phyloP scores from a whole-genome alignment of 208 protist species.

The Acanthamoeba rhysodes region DNA sequence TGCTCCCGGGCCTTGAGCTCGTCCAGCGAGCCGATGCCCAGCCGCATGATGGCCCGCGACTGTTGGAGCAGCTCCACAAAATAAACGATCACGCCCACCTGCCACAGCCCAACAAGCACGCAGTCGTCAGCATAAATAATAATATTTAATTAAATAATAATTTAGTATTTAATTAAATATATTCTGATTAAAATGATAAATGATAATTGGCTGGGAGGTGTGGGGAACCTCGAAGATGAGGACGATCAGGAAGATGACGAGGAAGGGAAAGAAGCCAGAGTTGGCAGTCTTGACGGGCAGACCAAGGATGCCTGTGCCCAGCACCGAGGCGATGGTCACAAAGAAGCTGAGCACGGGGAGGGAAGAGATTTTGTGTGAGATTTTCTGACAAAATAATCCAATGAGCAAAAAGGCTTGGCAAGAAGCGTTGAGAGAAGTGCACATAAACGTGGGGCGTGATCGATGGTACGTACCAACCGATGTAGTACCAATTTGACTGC shows the following conservation, averaged over 20 bases:
- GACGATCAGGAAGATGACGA: conserved; percentile 80
- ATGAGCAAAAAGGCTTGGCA: background rate
- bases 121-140: background rate
- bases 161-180: too few relatives aligned
- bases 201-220: background rate
- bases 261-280: conserved; percentile 85
- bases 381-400: background rate
- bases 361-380: background rate
- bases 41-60: conserved; percentile 14
- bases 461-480: background rate
- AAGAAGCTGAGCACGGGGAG: conserved; percentile 74
- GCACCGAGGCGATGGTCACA: conserved; percentile 84
- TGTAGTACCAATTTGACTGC: conserved; percentile 39
- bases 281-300: conserved; percentile 84
- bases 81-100: conserved; percentile 36
- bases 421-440: background rate
- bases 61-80: conserved; percentile 48
- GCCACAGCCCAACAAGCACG: background rate
- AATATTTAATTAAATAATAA: too few relatives aligned
- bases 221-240: background rate
- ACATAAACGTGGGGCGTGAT: background rate
- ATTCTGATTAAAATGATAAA: too few relatives aligned
- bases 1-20: conserved; percentile 13
- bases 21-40: conserved; percentile 46
- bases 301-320: conserved; percentile 87